Conservation (phyloP, 331 rosid genomes). For the Prunus yedoensis region DNA sequence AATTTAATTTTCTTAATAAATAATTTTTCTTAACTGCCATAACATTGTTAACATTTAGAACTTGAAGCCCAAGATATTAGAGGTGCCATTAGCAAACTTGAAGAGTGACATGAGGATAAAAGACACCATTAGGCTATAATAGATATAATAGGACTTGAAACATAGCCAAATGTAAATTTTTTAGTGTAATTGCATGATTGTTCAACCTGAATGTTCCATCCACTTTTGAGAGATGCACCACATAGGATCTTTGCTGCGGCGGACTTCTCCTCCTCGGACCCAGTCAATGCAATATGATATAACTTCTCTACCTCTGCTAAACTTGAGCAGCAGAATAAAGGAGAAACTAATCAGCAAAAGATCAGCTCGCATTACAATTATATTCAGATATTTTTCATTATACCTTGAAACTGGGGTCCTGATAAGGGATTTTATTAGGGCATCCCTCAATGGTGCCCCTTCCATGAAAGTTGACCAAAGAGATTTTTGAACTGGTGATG, state of each 20-base stretch:
- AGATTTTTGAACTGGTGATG: slow-evolving; percentile 49
- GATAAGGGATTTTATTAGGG: slow-evolving; percentile 55
- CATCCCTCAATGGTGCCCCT: slow-evolving; percentile 53
- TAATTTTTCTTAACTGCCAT: not conserved
- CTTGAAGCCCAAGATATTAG: not conserved
- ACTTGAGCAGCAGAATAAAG: slow-evolving; percentile 44
- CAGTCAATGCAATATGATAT: slow-evolving; percentile 63
- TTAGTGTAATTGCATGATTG: slow-evolving; percentile 22
- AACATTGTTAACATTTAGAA: not conserved
- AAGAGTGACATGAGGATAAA: not conserved
- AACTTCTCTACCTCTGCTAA: slow-evolving; percentile 71
- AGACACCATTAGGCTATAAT: not conserved
- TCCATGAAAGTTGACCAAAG: slow-evolving; percentile 76
- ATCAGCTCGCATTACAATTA: slow-evolving; percentile 21
- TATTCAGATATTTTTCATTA: slow-evolving; percentile 12
- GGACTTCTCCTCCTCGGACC: slow-evolving; percentile 62
- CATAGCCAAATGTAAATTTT: not conserved
- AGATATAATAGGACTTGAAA: not conserved
- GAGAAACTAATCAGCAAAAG: slow-evolving; percentile 31
- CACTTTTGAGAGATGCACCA: slow-evolving; percentile 73
- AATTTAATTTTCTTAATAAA: not conserved
- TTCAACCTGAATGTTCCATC: slow-evolving; percentile 86
- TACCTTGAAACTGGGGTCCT: slow-evolving; percentile 77
- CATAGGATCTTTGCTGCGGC: slow-evolving; percentile 77
- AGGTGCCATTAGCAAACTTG: not conserved